phyloP scores from a whole-genome alignment of 1,284 basidiomycete genomes.

The Melampsora larici-populina region DNA sequence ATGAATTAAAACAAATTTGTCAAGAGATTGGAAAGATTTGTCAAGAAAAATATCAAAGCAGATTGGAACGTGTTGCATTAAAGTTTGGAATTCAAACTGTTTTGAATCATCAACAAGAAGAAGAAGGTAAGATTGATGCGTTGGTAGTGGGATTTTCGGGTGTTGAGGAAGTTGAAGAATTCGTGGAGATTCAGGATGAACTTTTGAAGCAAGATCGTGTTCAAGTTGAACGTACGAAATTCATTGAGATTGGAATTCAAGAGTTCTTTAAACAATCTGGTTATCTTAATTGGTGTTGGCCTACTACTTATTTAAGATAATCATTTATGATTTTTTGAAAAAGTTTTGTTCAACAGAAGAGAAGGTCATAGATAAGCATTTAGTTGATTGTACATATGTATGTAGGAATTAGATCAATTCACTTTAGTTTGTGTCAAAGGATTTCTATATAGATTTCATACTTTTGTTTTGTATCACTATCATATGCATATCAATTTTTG shows the following conservation, averaged over 20 bases:
- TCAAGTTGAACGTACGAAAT: not conserved
- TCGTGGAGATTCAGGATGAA: not conserved
- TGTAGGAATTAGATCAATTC: no score
- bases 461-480: no score
- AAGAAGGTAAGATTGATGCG: not conserved
- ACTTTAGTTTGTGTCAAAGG: no score
- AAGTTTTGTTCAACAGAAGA: no score
- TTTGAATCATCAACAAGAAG: not conserved
- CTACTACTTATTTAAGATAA: not conserved
- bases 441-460: no score
- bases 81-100: not conserved
- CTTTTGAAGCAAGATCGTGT: not conserved
- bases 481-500: no score
- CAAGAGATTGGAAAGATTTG: not conserved
- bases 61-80: not conserved
- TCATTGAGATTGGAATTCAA: not conserved
- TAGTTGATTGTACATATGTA: no score
- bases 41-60: not conserved
- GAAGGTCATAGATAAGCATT: no score
- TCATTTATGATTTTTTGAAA: no score
- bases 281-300: not conserved
- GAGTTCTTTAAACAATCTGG: not conserved
- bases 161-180: not conserved
- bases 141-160: not conserved
- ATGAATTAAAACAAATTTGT: slow-evolving; percentile 58